phyloP scores from a whole-genome alignment of 2,329 filamentous ascomycete species.

The Ceratocystis ficicola region DNA sequence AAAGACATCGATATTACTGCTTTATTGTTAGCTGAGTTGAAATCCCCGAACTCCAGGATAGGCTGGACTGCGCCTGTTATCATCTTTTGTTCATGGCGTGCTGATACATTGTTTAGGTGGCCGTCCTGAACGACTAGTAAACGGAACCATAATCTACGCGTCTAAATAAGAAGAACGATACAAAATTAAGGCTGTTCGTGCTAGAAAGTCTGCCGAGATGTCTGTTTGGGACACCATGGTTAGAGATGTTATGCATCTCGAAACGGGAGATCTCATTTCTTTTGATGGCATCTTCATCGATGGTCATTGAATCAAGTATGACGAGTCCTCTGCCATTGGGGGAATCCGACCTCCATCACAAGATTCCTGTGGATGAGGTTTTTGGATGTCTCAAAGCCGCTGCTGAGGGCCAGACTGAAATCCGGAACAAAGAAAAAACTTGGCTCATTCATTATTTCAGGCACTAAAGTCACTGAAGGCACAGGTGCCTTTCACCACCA shows the following conservation, averaged over 20 bases:
- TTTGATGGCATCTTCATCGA: slow-evolving; percentile 59
- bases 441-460: slow-evolving; percentile 54
- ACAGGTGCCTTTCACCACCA: slow-evolving; percentile 39
- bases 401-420: slow-evolving; percentile 32
- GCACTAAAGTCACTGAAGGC: slow-evolving; percentile 42
- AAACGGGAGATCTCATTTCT: slow-evolving; percentile 57
- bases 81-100: not conserved
- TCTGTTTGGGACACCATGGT: slow-evolving; percentile 56
- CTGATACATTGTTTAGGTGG: slow-evolving; percentile 21
- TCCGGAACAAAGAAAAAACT: slow-evolving; percentile 28
- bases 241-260: too few species aligned
- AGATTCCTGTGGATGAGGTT: slow-evolving; percentile 48
- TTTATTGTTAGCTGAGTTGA: not conserved
- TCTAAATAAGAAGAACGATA: slow-evolving; percentile 51
- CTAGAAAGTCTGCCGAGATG: slow-evolving; percentile 50
- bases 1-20: not conserved
- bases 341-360: slow-evolving; percentile 61
- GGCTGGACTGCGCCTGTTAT: not conserved
- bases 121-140: slow-evolving; percentile 51
- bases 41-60: too few species aligned
- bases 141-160: slow-evolving; percentile 54
- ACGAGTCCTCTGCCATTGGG: slow-evolving; percentile 64
- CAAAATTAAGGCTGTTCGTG: slow-evolving; percentile 55
- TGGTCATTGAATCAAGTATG: slow-evolving; percentile 44
- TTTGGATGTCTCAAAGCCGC: slow-evolving; percentile 36